phyloP scores from a whole-genome alignment of 2,329 filamentous ascomycete species.

The Penicillium expansum region DNA sequence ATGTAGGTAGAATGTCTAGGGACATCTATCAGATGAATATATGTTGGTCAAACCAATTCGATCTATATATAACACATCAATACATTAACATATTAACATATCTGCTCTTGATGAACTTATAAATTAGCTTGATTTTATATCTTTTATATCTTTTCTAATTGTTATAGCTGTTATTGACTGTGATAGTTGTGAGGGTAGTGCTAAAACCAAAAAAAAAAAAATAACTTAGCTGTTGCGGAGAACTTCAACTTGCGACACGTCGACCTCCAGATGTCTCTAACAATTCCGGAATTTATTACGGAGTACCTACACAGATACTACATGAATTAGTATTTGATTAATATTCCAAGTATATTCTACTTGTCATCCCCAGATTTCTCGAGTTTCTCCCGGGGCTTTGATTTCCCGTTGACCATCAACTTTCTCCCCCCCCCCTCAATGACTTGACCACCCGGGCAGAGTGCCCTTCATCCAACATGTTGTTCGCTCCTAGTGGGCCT shows the following conservation, averaged over 20 bases:
- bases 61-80: neutral
- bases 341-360: neutral
- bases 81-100: neutral
- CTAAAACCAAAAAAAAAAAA: no score
- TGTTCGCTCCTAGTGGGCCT: constrained; percentile 35
- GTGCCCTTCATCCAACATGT: constrained; percentile 23
- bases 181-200: neutral
- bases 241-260: constrained; percentile 1
- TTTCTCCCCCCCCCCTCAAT: constrained; percentile 5
- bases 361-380: neutral
- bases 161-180: neutral
- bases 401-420: neutral
- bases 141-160: no score
- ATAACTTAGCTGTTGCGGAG: neutral
- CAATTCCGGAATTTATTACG: neutral
- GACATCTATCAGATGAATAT: neutral
- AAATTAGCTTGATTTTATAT: neutral
- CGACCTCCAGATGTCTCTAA: neutral
- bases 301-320: neutral
- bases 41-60: neutral
- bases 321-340: neutral
- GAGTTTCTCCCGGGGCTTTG: neutral
- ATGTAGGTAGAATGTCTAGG: neutral
- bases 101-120: no score
- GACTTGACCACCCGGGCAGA: constrained; percentile 17